phyloP scores from a whole-genome alignment of 148 eudicot genomes.

The Diospyros kaki region DNA sequence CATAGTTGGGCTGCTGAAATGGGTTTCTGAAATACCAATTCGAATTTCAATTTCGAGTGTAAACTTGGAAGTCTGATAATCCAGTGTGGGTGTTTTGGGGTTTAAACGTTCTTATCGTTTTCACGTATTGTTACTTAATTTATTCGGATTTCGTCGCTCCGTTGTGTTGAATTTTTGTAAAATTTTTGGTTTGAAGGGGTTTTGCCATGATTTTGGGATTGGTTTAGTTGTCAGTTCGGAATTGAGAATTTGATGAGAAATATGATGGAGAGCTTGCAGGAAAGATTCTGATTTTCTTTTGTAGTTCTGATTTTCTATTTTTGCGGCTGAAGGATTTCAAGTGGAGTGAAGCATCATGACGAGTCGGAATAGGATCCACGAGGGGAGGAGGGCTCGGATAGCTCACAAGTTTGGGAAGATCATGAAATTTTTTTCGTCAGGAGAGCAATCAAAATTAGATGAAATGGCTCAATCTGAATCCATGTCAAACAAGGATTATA shows the following conservation, averaged over 20 bases:
- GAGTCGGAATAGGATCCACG: slow-evolving; percentile 25
- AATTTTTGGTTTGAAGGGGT: not conserved
- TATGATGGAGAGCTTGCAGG: not conserved
- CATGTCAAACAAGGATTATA: slow-evolving; percentile 39
- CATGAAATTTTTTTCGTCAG: slow-evolving; percentile 69
- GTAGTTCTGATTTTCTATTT: not conserved
- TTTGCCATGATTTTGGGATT: not conserved
- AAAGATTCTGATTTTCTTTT: slow-evolving; percentile 5
- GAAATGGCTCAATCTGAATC: slow-evolving; percentile 52
- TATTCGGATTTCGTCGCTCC: not conserved
- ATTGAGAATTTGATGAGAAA: not conserved
- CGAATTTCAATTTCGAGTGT: not conserved
- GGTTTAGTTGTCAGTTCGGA: not conserved
- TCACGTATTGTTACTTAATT: not conserved
- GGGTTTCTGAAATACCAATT: not conserved
- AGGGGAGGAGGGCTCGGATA: slow-evolving; percentile 17
- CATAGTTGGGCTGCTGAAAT: not conserved
- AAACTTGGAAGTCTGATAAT: not conserved
- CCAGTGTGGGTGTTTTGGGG: not conserved
- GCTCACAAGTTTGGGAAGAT: slow-evolving; percentile 32
- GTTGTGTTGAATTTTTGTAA: not conserved
- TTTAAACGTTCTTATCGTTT: not conserved
- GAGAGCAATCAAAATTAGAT: slow-evolving; percentile 41
- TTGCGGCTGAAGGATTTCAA: slow-evolving; percentile 24
- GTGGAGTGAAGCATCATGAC: slow-evolving; percentile 34